Evolutionary conservation across 495 filamentous ascomycete species (phyloP), one percentile per base, ranked within the genome.

Genomic region (Aspergillus kassunensis): DNA sequence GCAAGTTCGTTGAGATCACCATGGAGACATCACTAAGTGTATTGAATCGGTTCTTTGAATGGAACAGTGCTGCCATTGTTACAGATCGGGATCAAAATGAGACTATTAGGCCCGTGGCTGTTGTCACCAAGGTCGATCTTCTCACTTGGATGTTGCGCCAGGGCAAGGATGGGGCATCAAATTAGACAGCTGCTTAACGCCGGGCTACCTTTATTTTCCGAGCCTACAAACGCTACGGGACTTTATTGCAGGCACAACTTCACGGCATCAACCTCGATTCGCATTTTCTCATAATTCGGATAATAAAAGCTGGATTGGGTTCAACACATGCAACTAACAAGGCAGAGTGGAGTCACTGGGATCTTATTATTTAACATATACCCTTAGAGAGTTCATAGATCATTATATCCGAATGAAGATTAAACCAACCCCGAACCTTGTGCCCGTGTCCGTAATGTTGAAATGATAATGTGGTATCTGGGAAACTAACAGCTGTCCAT

Each of bases 101-200:
- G 19, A 76, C 77, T 21, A 69, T 90, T 63, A 90, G 85, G 72
- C 91, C 95, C 6, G 76, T 91, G 29, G 93, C 95, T 15, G 83
- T 98, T 8, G 92, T 91, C 4, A 97, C 93, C 24, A 98, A 98
- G 79, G 93, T 98, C 15, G 93, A 98, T 74, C 65, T 98, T 57
- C 69, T 98, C 60, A 84, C 83, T n/a, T 98, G 88, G 83, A 77
- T 98, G 80, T 82, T 97, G 15, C 92, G 84, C 74, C 81, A 88
- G 62, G 76, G 52, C 19, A 66, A 58, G 39, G 31, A 49, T 27
- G 37, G 23, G 1, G 48, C 49, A 21, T 46, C 44, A 11, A n/a
- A 46, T 24, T 46, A 46, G 30, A 34, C 19, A n/a, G n/a, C n/a
- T n/a, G n/a, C n/a, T n/a, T n/a, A n/a, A n/a, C n/a, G n/a, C n/a